phyloP scores from a whole-genome alignment of 2,329 filamentous ascomycete genomes.

The Nemania abortiva region DNA sequence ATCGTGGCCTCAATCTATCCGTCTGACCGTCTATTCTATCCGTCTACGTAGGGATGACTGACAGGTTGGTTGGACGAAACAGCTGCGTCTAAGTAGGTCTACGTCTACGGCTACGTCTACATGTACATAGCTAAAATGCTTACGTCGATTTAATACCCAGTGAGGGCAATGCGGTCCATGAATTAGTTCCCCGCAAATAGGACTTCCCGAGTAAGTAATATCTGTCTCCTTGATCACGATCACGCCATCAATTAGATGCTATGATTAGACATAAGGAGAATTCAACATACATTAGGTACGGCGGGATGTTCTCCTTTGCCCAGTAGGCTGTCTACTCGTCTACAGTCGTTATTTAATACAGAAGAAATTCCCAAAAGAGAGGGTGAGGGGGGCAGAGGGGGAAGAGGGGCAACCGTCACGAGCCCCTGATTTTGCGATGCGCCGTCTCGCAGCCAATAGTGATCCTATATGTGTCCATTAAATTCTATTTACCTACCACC shows the following conservation, averaged over 20 bases:
- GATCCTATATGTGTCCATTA: not conserved
- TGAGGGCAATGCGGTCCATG: not conserved
- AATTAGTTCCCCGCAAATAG: not conserved
- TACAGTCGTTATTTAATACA: not conserved
- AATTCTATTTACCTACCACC: not conserved
- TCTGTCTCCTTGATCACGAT: not conserved
- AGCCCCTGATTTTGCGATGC: constrained; percentile 24
- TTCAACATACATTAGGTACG: not conserved
- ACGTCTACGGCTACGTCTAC: not conserved
- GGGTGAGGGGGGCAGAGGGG: too few relatives aligned
- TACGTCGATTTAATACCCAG: not conserved
- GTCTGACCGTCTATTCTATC: not conserved
- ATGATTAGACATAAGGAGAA: not conserved
- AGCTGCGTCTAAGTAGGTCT: not conserved
- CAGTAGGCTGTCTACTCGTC: not conserved
- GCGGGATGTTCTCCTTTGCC: not conserved
- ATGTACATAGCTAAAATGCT: not conserved
- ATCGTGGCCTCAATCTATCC: not conserved
- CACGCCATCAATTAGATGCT: not conserved
- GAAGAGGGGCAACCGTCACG: not conserved
- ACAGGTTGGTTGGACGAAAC: not conserved
- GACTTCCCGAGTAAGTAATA: not conserved
- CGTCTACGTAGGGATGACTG: constrained; percentile 7
- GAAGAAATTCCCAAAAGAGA: not conserved
- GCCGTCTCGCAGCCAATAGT: not conserved